Evolutionary conservation across 495 filamentous ascomycete species (phyloP), one percentile per base, ranked within the genome.

Genomic region (Articulospora tetracladia): DNA sequence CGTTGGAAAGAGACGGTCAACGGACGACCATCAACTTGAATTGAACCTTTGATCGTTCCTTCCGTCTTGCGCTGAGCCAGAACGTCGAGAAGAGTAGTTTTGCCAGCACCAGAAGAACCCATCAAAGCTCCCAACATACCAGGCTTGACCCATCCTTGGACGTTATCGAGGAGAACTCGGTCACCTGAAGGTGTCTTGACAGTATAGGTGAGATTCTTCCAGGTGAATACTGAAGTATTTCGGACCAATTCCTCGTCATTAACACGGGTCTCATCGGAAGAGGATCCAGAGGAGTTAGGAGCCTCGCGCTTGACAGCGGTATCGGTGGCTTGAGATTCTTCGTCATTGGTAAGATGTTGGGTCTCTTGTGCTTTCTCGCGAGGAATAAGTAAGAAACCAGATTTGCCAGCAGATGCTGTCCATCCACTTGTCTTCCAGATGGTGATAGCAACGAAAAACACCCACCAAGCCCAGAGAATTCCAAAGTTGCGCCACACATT

Each of bases 401-500:
- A 60, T 24, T 61, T 59, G 2, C 53, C 56, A 19, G 58, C 54
- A 8, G 25, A 4, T 0, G 47, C 44, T 34, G 61, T 56, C 66
- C 66, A 68, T 10, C 56, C 54, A 32, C 41, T 86, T 74, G 22
- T 83, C 74, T 54, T 81, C 67, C 60, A 79, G 81, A 85, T 82
- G 0, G 84, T 86, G 26, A 83, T 58, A 10, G 62, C 53, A 8
- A 83, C 75, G 53, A 83, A 85, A 25, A 84, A 74, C 0, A 79
- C 59, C 58, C 81, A 80, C 68, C 94, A 92, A 1, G 70, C 89
- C 59, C 66, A 68, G 41, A 96, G 68, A 60, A 97, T 91, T 50
- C 90, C 92, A 39, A 91, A 79, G 72, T 96, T 92, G 52, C 92
- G 79, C 90, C 89, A 93, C 39, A 85, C 77, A 72, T 93, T 76